phyloP scores from a whole-genome alignment of 768 basidiomycete species.

The Hemileccinum impolitum region DNA sequence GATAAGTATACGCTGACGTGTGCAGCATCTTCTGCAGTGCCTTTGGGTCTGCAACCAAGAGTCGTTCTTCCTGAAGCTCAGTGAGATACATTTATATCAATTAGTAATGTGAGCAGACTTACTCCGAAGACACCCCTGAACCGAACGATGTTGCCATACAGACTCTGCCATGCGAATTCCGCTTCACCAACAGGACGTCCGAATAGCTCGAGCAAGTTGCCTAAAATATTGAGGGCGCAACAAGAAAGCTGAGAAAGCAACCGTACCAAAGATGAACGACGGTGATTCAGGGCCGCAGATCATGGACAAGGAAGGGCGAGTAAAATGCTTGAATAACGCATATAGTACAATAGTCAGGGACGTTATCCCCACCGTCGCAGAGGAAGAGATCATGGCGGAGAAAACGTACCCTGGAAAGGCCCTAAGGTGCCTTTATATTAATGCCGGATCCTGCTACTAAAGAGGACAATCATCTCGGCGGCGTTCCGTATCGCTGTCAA shows the following conservation, averaged over 20 bases:
- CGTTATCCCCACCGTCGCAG: neutral
- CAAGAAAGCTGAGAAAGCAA: too few species aligned
- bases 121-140: conserved; percentile 24
- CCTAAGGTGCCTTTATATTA: too few species aligned
- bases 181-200: conserved; percentile 24
- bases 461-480: too few species aligned
- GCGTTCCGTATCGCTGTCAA: too few species aligned
- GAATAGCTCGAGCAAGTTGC: conserved; percentile 14
- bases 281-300: neutral
- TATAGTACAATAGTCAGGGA: neutral
- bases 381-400: too few species aligned
- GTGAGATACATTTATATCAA: conserved; percentile 8
- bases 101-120: neutral
- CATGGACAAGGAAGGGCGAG: neutral
- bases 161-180: conserved; percentile 30
- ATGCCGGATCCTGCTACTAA: too few species aligned
- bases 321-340: neutral
- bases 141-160: conserved; percentile 25
- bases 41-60: conserved; percentile 45
- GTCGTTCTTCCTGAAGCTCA: conserved; percentile 38
- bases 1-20: conserved; percentile 41
- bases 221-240: conserved; percentile 4
- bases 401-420: too few species aligned
- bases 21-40: conserved; percentile 39
- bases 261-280: neutral